Evolutionary conservation across 345 rosid species (phyloP).

Genomic region (Syzygium oleosum): DNA sequence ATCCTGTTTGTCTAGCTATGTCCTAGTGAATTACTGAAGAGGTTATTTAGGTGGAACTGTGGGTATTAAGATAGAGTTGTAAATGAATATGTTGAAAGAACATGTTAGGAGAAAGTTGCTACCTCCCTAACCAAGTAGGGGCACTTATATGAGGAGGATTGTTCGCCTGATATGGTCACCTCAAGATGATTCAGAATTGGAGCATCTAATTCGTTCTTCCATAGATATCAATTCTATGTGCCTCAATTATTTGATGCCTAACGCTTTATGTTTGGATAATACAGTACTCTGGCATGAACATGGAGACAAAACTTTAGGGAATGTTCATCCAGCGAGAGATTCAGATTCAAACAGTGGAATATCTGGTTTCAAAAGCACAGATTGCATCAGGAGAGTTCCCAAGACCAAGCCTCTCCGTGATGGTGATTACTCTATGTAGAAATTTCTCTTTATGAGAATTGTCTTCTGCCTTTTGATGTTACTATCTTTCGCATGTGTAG

Average conservation of each 20-base stretch:
- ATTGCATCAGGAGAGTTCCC: background rate
- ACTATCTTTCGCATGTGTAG: background rate
- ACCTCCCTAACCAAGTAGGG: background rate
- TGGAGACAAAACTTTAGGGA: background rate
- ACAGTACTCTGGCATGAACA: background rate
- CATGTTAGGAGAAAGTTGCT: background rate
- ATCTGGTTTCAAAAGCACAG: background rate
- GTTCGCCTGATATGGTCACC: background rate
- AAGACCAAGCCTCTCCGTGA: constrained; percentile 1
- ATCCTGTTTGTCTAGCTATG: background rate
- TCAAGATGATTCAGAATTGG: background rate
- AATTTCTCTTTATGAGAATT: background rate
- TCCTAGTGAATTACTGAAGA: background rate
- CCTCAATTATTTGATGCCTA: background rate
- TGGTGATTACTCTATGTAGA: background rate
- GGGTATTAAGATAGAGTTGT: background rate
- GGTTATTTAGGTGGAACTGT: background rate
- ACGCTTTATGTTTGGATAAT: background rate
- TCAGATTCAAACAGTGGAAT: background rate
- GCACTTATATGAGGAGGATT: background rate
- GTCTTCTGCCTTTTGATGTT: background rate
- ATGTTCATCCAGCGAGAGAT: background rate
- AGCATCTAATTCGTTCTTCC: background rate
- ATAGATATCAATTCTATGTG: background rate
- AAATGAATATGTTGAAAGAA: background rate